Percentiles rank a stretch among this genome's conserved stretches.
phyloP scores from a whole-genome alignment of 257 asterid genomes.

The Marsdenia floribunda region DNA sequence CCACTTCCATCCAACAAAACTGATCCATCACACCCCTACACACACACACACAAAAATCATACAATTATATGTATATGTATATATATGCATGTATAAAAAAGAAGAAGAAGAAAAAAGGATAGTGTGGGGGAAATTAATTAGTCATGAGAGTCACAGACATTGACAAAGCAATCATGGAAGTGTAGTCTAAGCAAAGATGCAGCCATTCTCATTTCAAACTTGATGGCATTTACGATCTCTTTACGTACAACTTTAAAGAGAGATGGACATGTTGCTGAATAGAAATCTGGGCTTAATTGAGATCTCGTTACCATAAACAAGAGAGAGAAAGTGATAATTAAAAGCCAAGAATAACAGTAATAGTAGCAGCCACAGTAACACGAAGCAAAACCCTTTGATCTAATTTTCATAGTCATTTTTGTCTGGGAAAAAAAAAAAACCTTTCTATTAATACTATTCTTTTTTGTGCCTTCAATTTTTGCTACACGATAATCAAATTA shows the following conservation, averaged over 20 bases:
- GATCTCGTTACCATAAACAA: slow-evolving; percentile 39
- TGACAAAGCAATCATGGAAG: slow-evolving; percentile 79
- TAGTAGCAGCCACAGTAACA: not conserved
- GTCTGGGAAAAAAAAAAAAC: not conserved
- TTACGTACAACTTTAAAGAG: slow-evolving; percentile 40
- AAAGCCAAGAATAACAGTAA: not conserved
- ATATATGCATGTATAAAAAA: no score
- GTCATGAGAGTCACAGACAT: slow-evolving; percentile 36
- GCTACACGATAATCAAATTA: no score
- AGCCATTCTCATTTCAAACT: slow-evolving; percentile 74
- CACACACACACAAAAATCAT: not conserved
- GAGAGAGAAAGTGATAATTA: slow-evolving; percentile 21
- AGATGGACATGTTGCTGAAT: slow-evolving; percentile 51
- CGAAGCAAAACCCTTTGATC: slow-evolving; percentile 7
- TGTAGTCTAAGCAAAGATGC: slow-evolving; percentile 80
- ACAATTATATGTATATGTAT: no score
- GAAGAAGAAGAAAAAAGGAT: no score
- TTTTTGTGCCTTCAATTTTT: no score
- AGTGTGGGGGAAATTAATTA: not conserved
- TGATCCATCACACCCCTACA: slow-evolving; percentile 84
- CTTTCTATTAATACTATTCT: no score
- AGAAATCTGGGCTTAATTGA: slow-evolving; percentile 49
- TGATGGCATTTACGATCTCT: slow-evolving; percentile 56
- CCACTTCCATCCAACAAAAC: slow-evolving; percentile 66
- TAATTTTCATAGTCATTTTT: slow-evolving; percentile 26